These are phyloP conservation scores for Eruca vesicaria DNA, from an alignment of 441 rosid genomes.

Conservation along the genomic window DNA sequence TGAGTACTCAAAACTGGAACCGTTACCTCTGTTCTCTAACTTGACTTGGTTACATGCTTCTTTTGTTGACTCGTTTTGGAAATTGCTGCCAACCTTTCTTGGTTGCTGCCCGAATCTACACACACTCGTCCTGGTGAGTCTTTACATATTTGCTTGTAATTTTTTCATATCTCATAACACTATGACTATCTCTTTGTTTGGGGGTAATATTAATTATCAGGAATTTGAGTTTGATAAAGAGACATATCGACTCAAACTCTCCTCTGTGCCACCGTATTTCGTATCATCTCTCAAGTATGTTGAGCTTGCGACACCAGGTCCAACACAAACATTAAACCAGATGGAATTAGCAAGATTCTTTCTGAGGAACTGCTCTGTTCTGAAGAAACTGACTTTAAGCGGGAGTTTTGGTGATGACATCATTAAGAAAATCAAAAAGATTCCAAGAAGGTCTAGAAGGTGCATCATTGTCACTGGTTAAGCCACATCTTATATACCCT, in stretches of 20 bases:
- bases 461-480: background rate
- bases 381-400: background rate
- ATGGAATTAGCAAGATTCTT: background rate
- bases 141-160: background rate
- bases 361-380: background rate
- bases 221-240: no score
- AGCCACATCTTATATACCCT: background rate
- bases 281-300: constrained; percentile 7
- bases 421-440: background rate
- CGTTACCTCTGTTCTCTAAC: background rate
- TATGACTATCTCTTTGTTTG: background rate
- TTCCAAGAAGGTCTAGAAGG: background rate
- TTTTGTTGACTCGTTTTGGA: background rate
- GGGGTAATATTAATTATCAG: background rate
- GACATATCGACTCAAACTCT: background rate
- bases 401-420: background rate
- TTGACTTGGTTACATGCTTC: background rate
- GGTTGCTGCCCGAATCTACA: background rate
- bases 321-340: background rate
- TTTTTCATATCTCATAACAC: background rate
- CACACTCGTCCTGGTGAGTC: background rate
- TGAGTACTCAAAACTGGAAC: background rate
- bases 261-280: background rate
- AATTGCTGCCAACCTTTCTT: background rate
- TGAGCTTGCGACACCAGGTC: background rate